Conservation (phyloP, 306 rosid species). For the Delonix regia region DNA sequence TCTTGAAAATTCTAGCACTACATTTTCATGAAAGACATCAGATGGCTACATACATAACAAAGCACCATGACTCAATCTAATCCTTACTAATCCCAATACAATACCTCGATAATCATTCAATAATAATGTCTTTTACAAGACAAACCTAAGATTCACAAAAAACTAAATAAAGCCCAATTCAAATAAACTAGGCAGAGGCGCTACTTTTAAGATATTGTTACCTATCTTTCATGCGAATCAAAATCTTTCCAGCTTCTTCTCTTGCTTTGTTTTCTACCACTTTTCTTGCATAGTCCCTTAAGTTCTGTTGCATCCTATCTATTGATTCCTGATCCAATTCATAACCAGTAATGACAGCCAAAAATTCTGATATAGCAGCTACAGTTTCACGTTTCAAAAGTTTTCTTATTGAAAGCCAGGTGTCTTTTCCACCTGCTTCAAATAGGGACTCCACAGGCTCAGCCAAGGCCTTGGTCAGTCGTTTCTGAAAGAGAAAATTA, state of each 20-base stretch:
- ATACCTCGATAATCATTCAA: constrained; percentile 16
- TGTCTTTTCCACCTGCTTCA: constrained; percentile 70
- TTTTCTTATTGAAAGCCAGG: constrained; percentile 78
- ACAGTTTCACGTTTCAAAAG: constrained; percentile 72
- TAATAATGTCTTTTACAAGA: background rate
- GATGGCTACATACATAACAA: background rate
- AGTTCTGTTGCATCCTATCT: constrained; percentile 52
- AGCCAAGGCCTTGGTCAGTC: constrained; percentile 58
- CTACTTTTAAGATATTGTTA: constrained; percentile 36
- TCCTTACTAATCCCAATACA: background rate
- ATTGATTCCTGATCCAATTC: constrained; percentile 68
- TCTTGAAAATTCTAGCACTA: constrained; percentile 15
- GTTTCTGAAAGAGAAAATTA: constrained; percentile 54
- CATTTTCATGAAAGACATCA: constrained; percentile 16
- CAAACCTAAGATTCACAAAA: constrained; percentile 18
- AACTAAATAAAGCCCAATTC: background rate
- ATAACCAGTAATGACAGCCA: constrained; percentile 59
- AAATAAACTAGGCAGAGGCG: background rate
- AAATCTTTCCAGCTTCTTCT: constrained; percentile 79
- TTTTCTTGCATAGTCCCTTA: constrained; percentile 68
- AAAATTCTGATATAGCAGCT: constrained; percentile 54
- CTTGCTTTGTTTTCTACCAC: constrained; percentile 79
- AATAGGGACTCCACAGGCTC: constrained; percentile 76
- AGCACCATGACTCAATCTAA: constrained; percentile 1
- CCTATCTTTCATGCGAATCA: constrained; percentile 93